Percentiles rank a stretch among this genome's conserved stretches.
These are phyloP conservation scores for Closterium sp. DNA, from an alignment of 139 green algal genomes.

Conservation along the genomic window DNA sequence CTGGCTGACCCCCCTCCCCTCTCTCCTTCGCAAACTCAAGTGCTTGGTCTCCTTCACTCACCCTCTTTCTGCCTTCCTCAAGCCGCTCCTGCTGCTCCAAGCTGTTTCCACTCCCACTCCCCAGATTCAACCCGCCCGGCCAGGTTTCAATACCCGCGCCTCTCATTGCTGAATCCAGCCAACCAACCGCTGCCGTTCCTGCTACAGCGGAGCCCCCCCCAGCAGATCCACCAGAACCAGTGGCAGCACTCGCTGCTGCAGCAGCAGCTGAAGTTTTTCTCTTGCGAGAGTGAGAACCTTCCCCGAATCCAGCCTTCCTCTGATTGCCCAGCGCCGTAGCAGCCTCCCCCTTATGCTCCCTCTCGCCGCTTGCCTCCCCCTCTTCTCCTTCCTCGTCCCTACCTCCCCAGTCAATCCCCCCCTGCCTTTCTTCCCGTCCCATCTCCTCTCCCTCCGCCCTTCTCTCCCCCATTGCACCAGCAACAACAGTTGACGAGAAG, in stretches of 20 bases:
- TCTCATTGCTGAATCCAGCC: not conserved
- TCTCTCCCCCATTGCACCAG: not conserved
- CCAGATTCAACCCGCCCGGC: not conserved
- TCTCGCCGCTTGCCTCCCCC: not conserved
- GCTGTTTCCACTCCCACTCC: not conserved
- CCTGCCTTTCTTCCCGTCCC: not conserved
- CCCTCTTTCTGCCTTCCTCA: not conserved
- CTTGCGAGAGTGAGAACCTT: not conserved
- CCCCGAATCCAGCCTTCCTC: not conserved
- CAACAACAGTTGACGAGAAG: not conserved
- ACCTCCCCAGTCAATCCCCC: not conserved
- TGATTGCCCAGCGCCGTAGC: not conserved
- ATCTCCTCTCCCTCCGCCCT: not conserved
- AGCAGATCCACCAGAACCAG: not conserved
- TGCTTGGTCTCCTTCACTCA: not conserved
- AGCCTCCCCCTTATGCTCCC: not conserved
- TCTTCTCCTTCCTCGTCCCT: not conserved
- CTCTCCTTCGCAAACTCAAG: not conserved
- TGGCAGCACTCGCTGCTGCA: not conserved
- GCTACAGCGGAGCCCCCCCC: not conserved
- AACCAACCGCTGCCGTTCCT: not conserved
- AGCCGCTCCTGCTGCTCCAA: not conserved
- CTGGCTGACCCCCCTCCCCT: not conserved
- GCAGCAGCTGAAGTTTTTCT: not conserved
- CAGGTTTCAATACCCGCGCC: not conserved